Base-by-base conservation (phyloP, 208 protist species). In the Trypanosoma caninum region DNA sequence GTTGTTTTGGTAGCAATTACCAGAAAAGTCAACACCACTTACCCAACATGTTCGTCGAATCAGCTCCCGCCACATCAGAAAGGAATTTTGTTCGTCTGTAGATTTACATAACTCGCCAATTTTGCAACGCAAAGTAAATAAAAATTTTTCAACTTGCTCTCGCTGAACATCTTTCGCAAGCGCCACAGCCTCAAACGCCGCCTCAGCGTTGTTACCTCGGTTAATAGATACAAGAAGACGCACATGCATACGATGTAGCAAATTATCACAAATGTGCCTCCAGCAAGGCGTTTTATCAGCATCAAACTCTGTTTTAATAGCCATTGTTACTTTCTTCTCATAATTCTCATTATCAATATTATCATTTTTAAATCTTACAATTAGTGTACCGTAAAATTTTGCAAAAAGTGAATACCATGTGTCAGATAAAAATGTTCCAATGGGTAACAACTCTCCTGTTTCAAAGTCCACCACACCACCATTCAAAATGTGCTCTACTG, bases 221-320 rank as follows among this genome's bases (percentile, higher is more conserved):
- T 95, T 93, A 34, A 93, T 67, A 5, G 82, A 91, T 13, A 95
- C 50, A n/a, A 95, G 62, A n/a, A 93, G 74, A 6, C 82, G 78
- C 42, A 93, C 65, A 63, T 89, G 82, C 79, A 89, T 82, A n/a
- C 22, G 18, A 31, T 60, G 44, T 16, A 59, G 30, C 13, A 80
- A 34, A 20, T 41, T 30, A 3, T 55, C 18, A 16, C 27, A 46
- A 16, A 76, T 18, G 2, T 41, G 30, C 18, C n/a, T 20, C 54
- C 45, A 78, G 0, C 38, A 46, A 4, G 33, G 20, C 41, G 53
- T 31, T 45, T 42, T 13, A 30, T n/a, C 30, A 37, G 22, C 46
- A 30, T 23, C 40, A 10, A 16, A 22, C 9, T 14, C 55, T 30
- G 0, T 23, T 14, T 7, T 23, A 33, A 14, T 14, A 45, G 35